Base-by-base conservation (phyloP, 495 filamentous ascomycete genomes). In the Lasiosphaeris hirsuta region DNA sequence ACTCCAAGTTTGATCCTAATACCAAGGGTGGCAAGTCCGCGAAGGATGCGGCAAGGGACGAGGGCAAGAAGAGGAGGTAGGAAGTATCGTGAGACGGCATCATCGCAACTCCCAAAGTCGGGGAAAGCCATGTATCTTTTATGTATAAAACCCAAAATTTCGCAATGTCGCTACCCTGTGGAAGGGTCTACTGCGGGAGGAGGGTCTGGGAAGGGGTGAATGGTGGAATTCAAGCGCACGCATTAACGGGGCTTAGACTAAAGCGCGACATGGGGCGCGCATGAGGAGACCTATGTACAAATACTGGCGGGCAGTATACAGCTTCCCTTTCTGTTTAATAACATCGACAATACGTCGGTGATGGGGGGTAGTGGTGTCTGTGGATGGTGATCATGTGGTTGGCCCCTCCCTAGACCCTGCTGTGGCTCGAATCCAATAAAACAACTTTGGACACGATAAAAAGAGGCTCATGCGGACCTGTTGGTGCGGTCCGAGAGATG, bases 1-100 rank as follows among this genome's bases (percentile, higher is more conserved):
- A 83, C 68, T 78, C 80, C 8, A 69, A 75, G 58, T 69, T 63
- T 18, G 62, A 64, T 37, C 54, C 56, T 44, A 51, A 54, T 17
- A 44, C 42, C 39, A 56, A 56, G 63, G 58, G 58, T 9, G 69
- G 69, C 6, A 40, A 65, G 62, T 63, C 63, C 40, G 66, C 65
- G 9, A 71, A 68, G 63, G 67, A 65, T 51, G 35, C 63, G 57
- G 61, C 59, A 18, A 65, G 67, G 67, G 61, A 62, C 13, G 59
- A 61, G 33, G 59, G 45, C 43, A 64, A 62, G 54, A 71, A 69
- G 65, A 70, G 69, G 54, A 64, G 60, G 61, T 40, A 9, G 36
- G 17, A 34, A 18, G 35, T 7, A 5, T 5, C 5, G 23, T 30
- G 5, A 30, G 5, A 30, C 23, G 23, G 23, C 23, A 30, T 30